Evolutionary conservation across 352 stramenopile species (phyloP).

Genomic region (Phytophthora fragariae): DNA sequence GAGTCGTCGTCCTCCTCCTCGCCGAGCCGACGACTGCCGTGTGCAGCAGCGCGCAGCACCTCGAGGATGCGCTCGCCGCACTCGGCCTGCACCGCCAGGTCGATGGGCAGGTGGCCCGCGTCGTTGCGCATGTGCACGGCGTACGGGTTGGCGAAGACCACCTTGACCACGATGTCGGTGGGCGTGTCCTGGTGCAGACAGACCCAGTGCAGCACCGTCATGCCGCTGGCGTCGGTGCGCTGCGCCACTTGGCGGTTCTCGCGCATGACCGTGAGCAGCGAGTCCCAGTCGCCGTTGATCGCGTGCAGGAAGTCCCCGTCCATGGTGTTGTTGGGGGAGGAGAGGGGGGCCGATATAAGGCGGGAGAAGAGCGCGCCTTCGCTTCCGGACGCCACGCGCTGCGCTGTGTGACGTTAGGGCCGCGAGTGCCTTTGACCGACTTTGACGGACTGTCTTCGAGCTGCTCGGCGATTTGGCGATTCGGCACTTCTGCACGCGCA

Average conservation of each 20-base stretch:
- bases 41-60: slow-evolving; percentile 64
- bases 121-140: slow-evolving; percentile 77
- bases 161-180: slow-evolving; percentile 80
- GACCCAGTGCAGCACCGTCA: slow-evolving; percentile 84
- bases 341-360: slow-evolving; percentile 17
- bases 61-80: slow-evolving; percentile 79
- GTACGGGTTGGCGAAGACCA: slow-evolving; percentile 82
- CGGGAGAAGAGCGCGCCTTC: not conserved
- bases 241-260: slow-evolving; percentile 65
- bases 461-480: slow-evolving; percentile 25
- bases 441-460: slow-evolving; percentile 6
- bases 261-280: slow-evolving; percentile 68
- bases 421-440: slow-evolving; percentile 16
- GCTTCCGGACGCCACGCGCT: not conserved
- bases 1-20: not conserved
- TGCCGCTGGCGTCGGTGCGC: slow-evolving; percentile 71
- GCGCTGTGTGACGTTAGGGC: not conserved
- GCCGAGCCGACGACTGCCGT: slow-evolving; percentile 41
- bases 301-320: slow-evolving; percentile 80
- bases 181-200: slow-evolving; percentile 81
- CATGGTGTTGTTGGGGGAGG: slow-evolving; percentile 39
- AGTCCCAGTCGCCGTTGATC: slow-evolving; percentile 86
- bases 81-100: slow-evolving; percentile 78
- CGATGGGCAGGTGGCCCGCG: slow-evolving; percentile 77
- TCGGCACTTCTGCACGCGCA: slow-evolving; percentile 13